Percentiles rank a stretch among this genome's conserved stretches.
Conservation (phyloP, 257 asterid genomes). For the Mitragyna speciosa region DNA sequence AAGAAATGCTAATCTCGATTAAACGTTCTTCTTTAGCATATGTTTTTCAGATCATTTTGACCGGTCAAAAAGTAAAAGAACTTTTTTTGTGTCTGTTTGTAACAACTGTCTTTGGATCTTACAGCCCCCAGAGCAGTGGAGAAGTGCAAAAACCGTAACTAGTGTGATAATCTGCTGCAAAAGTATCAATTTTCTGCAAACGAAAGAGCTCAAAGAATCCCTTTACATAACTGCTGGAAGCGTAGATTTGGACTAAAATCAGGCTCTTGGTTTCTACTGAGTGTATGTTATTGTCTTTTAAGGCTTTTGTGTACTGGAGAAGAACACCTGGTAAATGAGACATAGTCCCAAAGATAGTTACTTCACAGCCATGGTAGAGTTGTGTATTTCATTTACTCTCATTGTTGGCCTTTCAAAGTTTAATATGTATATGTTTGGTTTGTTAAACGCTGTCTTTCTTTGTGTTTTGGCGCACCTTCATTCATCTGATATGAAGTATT, state of each 20-base stretch:
- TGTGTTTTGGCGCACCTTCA: too few species aligned
- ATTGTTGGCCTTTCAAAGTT: constrained; percentile 18
- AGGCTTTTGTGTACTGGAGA: constrained; percentile 20
- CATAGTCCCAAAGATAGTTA: constrained; percentile 11
- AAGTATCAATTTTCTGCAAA: constrained; percentile 5
- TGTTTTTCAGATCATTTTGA: background rate
- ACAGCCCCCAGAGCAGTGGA: constrained; percentile 36
- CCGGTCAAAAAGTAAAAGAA: constrained; percentile 8
- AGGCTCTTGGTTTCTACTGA: background rate
- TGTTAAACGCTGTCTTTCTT: background rate
- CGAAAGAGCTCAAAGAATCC: background rate
- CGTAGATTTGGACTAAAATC: constrained; percentile 21
- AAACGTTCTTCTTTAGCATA: background rate
- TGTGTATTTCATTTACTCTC: constrained; percentile 11
- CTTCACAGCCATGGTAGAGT: constrained; percentile 7
- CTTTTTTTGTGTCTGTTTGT: constrained; percentile 1
- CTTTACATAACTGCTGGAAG: constrained; percentile 10
- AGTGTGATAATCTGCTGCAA: constrained; percentile 16
- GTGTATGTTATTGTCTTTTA: constrained; percentile 15
- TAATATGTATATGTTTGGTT: constrained; percentile 29
- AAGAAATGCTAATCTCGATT: background rate
- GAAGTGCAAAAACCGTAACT: constrained; percentile 33
- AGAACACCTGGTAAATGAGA: constrained; percentile 17
- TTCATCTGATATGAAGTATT: too few species aligned
- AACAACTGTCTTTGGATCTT: background rate